Percentiles rank a stretch among this genome's conserved stretches.
phyloP scores from a whole-genome alignment of 129 eudicot genomes.

The Pseudognaphalium luteoalbum region DNA sequence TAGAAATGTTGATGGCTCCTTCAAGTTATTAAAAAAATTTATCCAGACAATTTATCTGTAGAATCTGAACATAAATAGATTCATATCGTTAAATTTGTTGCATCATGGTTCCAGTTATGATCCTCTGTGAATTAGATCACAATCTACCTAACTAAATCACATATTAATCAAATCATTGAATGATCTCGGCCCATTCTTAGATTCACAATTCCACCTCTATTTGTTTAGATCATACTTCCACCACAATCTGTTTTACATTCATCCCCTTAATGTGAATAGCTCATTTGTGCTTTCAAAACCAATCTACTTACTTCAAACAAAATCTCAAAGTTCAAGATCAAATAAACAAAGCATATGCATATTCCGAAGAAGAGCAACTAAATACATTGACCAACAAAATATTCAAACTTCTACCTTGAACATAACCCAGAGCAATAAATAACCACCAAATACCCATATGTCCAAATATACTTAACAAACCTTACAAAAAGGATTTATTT shows the following conservation, averaged over 20 bases:
- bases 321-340: slow-evolving; percentile 1
- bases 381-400: slow-evolving; percentile 5
- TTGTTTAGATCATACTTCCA: slow-evolving; percentile 7
- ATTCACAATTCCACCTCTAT: neutral
- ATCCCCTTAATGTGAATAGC: neutral
- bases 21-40: neutral
- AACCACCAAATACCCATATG: no score
- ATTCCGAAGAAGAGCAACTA: slow-evolving; percentile 10
- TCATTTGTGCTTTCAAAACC: slow-evolving; percentile 17
- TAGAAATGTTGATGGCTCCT: neutral
- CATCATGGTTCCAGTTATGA: slow-evolving; percentile 6
- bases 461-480: no score
- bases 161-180: slow-evolving; percentile 15
- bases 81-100: slow-evolving; percentile 5
- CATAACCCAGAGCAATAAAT: no score
- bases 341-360: neutral
- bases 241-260: neutral
- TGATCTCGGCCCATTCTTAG: neutral
- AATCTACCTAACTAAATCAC: neutral
- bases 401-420: slow-evolving; percentile 2
- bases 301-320: slow-evolving; percentile 9
- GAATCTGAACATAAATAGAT: neutral
- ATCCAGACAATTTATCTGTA: neutral
- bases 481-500: no score
- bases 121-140: neutral